Evolutionary conservation across 1,284 basidiomycete species (phyloP), one percentile per base, ranked within the genome.

Genomic region (Neonothopanus nambi): DNA sequence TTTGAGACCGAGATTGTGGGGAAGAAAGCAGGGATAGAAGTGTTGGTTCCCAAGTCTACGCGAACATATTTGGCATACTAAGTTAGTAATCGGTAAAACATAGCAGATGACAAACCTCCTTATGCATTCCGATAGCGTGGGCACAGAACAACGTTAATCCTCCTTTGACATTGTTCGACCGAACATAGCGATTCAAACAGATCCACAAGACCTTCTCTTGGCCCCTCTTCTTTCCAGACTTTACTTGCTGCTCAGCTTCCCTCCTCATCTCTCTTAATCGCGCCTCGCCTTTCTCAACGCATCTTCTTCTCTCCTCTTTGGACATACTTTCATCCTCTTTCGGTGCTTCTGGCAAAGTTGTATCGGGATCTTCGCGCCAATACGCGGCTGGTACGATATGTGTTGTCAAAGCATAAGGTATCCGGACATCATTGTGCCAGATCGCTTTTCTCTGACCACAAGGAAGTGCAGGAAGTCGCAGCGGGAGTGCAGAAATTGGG

Each of bases 51-150:
- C 86, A 92, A 30, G 77, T 82, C 82, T 87, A 60, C 1, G 48
- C 42, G 45, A 18, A 2, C 8, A 13, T 11, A 28, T 33, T 11
- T 33, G 30, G 13, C 9, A 33, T 11, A 21, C 5, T 28, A 11
- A 12, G 20, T 30, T 2, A 35, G 4, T 17, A n/a, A n/a, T n/a
- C n/a, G 28, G 26, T 24, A 46, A 3, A 11, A 33, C n/a, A n/a
- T n/a, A n/a, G n/a, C n/a, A n/a, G n/a, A 33, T 5, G 9, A 33
- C 79, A 57, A 52, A 84, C 90, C 81, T 93, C 89, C 68, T 93
- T 93, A 57, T 84, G 82, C 61, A 94, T 85, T 7, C 92, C 91
- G 66, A 89, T 93, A 1, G 89, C 91, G 63, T 93, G 91, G 7
- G 81, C 79, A 40, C 89, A 70, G 56, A 94, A 78, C 37, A 94